Evolutionary conservation across 495 filamentous ascomycete species (phyloP).

Genomic region (Clohesyomyces aquaticus): DNA sequence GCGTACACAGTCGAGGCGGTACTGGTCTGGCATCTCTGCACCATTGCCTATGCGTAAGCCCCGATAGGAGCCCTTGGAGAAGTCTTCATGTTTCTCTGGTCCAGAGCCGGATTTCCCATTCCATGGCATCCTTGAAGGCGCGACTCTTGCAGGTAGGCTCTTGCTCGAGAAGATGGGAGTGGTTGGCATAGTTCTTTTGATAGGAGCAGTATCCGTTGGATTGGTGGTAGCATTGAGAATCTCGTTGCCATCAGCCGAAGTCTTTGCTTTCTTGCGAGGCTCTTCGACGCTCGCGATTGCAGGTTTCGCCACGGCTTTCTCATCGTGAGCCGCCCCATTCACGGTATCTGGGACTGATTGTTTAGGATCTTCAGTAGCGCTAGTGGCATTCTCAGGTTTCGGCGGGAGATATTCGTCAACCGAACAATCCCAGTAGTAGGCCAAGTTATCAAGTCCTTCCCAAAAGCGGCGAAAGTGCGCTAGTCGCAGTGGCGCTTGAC

Average conservation of each 20-base stretch:
- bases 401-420: constrained; percentile 56
- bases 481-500: constrained; percentile 52
- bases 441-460: constrained; percentile 60
- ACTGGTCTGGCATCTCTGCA: constrained; percentile 73
- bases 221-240: constrained; percentile 8
- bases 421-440: constrained; percentile 67
- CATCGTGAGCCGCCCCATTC: constrained; percentile 4
- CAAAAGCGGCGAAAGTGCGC: constrained; percentile 65
- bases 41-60: constrained; percentile 64
- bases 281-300: constrained; percentile 16
- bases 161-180: constrained; percentile 29
- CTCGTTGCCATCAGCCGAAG: constrained; percentile 8
- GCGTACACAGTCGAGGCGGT: constrained; percentile 69
- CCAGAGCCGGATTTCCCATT: neutral
- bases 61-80: constrained; percentile 43
- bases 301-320: neutral
- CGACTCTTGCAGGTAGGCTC: constrained; percentile 21
- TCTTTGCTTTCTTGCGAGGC: constrained; percentile 41
- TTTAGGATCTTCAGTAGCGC: constrained; percentile 4
- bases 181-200: neutral
- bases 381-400: constrained; percentile 8
- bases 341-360: neutral
- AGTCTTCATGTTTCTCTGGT: constrained; percentile 17
- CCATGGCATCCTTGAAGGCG: constrained; percentile 35
- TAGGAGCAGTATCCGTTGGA: neutral